Conservation (phyloP, 2,329 filamentous ascomycete genomes). For the Diaporthe citrichinensis region DNA sequence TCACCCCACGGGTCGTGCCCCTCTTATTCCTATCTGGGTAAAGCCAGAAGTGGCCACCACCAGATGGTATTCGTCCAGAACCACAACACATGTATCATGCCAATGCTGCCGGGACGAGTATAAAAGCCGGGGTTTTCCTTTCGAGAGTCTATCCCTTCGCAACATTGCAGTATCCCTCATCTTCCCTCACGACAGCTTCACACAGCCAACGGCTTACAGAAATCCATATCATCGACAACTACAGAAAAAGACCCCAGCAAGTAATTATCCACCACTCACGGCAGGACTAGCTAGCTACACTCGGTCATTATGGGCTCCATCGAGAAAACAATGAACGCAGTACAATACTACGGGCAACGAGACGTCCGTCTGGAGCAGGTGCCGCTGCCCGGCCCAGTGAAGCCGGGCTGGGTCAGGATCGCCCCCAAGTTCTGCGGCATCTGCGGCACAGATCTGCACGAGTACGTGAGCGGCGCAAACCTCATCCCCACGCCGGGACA, state of each 20-base stretch:
- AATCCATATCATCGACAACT: not conserved
- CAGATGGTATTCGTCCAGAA: conserved; percentile 29
- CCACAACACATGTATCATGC: conserved; percentile 18
- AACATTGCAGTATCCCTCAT: conserved; percentile 2
- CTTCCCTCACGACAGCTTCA: not conserved
- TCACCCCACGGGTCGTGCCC: conserved; percentile 30
- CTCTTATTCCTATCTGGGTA: conserved; percentile 38
- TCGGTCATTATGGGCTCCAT: conserved; percentile 12
- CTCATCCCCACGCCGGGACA: conserved; percentile 49
- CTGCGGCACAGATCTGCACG: conserved; percentile 53
- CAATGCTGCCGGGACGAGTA: conserved; percentile 4
- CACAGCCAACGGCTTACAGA: not conserved
- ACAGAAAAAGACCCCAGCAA: not conserved
- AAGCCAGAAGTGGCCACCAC: conserved; percentile 33
- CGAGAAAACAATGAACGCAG: conserved; percentile 39
- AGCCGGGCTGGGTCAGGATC: conserved; percentile 45
- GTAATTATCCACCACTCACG: not conserved
- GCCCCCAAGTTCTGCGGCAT: conserved; percentile 52
- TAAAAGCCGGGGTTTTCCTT: conserved; percentile 11
- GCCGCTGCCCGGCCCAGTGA: conserved; percentile 34
- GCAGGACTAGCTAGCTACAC: not conserved
- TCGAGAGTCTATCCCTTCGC: not conserved
- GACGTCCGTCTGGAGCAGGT: conserved; percentile 42
- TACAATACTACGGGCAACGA: conserved; percentile 40
- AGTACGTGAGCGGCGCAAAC: conserved; percentile 50